These are phyloP conservation scores for Sclerotinia subarctica DNA, from an alignment of 2,329 filamentous ascomycete species.

Conservation along the genomic window DNA sequence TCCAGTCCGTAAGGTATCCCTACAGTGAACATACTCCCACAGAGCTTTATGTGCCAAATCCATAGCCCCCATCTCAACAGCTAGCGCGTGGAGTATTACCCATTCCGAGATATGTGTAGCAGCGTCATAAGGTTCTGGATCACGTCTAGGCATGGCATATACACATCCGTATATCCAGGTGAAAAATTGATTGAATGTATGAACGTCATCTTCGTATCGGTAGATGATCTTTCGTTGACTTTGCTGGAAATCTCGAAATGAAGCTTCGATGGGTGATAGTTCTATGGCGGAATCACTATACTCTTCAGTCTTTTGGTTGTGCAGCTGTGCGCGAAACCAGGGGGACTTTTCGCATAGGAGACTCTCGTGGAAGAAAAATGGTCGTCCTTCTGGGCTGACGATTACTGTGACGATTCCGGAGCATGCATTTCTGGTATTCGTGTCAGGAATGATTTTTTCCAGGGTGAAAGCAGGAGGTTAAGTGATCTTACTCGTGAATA, in stretches of 20 bases:
- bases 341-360: neutral
- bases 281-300: neutral
- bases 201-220: neutral
- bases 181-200: constrained; percentile 17
- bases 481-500: neutral
- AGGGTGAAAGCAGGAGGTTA: neutral
- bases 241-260: neutral
- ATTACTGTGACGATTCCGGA: constrained; percentile 1
- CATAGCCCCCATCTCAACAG: neutral
- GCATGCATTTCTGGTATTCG: neutral
- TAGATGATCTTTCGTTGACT: neutral
- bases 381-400: neutral
- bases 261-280: neutral
- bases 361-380: constrained; percentile 9
- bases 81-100: neutral
- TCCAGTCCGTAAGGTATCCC: neutral
- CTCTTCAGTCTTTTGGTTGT: neutral
- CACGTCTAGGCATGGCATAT: neutral
- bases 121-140: neutral
- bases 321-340: neutral
- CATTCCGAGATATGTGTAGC: constrained; percentile 7
- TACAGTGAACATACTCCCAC: neutral
- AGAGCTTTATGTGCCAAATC: constrained; percentile 10
- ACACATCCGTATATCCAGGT: neutral
- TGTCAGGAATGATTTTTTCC: neutral